These are phyloP conservation scores for Thuja plicata DNA, from an alignment of 83 land plant genomes.

Conservation along the genomic window DNA sequence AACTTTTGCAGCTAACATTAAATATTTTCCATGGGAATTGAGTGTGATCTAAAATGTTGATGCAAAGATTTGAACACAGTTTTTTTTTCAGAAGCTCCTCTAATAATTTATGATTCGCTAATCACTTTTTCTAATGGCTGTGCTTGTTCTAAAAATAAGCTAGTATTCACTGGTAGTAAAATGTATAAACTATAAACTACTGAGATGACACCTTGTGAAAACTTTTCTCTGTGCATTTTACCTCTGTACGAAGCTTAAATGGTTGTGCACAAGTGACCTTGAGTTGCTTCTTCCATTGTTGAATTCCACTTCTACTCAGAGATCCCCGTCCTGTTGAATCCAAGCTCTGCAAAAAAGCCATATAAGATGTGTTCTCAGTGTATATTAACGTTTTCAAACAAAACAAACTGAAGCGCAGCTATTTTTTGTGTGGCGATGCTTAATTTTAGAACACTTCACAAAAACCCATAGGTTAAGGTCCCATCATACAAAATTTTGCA, in stretches of 20 bases:
- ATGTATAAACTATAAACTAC: slow-evolving; percentile 3
- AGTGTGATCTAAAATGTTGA: too few species aligned
- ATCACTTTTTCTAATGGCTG: neutral
- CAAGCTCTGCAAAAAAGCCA: slow-evolving; percentile 28
- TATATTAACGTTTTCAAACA: neutral
- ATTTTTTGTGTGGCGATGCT: neutral
- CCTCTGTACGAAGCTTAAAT: slow-evolving; percentile 72
- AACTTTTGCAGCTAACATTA: too few species aligned
- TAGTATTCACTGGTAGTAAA: neutral
- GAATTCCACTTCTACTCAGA: slow-evolving; percentile 24
- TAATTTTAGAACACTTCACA: neutral
- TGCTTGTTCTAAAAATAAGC: neutral
- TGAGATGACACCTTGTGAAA: neutral
- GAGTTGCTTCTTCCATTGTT: slow-evolving; percentile 50
- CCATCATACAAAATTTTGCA: neutral
- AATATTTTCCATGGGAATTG: too few species aligned
- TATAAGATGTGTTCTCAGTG: neutral
- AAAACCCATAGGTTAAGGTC: too few species aligned
- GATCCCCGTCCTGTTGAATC: slow-evolving; percentile 23
- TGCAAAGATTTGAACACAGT: too few species aligned
- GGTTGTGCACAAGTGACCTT: slow-evolving; percentile 60
- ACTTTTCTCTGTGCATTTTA: slow-evolving; percentile 3
- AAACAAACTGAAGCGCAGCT: neutral
- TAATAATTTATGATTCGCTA: too few species aligned
- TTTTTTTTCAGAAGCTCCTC: too few species aligned